Percentiles rank a stretch among this genome's conserved stretches.
phyloP scores from a whole-genome alignment of 192 early-diverging fungal genomes.

The Backusella luteola region DNA sequence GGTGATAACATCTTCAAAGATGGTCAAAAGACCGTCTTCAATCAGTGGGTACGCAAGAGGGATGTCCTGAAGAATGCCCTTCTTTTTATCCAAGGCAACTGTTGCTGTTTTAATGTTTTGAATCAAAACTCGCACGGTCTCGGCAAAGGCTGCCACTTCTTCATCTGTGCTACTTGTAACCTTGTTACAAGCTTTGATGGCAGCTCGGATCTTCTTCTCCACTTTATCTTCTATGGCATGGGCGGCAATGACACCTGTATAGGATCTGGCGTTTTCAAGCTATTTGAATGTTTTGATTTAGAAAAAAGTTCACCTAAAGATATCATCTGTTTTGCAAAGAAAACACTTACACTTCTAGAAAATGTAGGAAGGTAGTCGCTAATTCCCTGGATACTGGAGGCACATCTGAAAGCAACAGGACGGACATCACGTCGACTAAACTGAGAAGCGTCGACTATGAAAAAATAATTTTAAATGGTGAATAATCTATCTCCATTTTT shows the following conservation, averaged over 20 bases:
- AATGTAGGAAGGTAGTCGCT: background rate
- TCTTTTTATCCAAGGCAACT: background rate
- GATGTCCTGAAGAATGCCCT: background rate
- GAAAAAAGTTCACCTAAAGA: background rate
- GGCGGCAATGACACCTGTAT: background rate
- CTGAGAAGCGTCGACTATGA: background rate
- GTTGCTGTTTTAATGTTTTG: background rate
- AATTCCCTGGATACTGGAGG: background rate
- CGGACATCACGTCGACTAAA: background rate
- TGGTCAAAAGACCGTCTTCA: background rate
- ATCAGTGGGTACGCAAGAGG: background rate
- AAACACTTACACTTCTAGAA: background rate
- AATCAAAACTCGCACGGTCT: background rate
- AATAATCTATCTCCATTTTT: background rate
- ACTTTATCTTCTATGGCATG: background rate
- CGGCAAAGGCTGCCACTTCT: background rate
- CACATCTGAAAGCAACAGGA: background rate
- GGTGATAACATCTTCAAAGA: background rate
- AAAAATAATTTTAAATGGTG: background rate
- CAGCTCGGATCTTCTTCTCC: background rate
- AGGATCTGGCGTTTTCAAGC: background rate
- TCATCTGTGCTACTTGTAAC: background rate
- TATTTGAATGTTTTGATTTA: background rate
- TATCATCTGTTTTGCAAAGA: too few species aligned
- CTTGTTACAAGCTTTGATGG: background rate